Evolutionary conservation across 1,284 basidiomycete genomes (phyloP), one percentile per base, ranked within the genome.

Genomic region (Ustilago hordei): DNA sequence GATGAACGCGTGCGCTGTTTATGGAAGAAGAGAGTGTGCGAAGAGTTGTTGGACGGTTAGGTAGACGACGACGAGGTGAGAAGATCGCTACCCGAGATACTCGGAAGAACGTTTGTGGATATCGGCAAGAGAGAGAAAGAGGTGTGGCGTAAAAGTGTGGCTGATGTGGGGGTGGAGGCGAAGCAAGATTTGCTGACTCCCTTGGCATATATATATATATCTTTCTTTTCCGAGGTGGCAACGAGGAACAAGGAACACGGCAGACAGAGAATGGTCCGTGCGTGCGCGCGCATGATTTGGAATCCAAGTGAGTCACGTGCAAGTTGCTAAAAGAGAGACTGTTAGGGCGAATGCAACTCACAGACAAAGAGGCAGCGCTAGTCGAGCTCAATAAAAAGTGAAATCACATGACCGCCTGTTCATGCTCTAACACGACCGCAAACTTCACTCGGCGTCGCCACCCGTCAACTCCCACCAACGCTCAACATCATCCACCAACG

Each of bases 121-220:
- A 45, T 64, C 63, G 53, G 52, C n/a, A 54, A 36, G 9, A 19
- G 36, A 50, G 23, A 34, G 19, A 53, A 17, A 52, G 60, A 23
- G 47, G 47, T 62, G 66, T 63, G 60, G 66, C 66, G 66, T 58
- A 32, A 15, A 39, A 53, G 52, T 48, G 53, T 63, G 56, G 50
- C 55, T 68, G 65, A 57, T 60, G 47, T 60, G 47, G 3, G 17
- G 19, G 55, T 48, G 52, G 6, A 43, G 19, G 34, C 31, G 45
- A 13, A 36, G 13, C n/a, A 35, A 12, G 35, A 17, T 17, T 34
- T 17, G 31, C 13, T 23, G 36, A 32, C 28, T 60, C 15, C 11
- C 7, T 38, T 35, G 15, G 4, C 13, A 31, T 19, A 19, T 19
- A 19, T 66, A 31, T 66, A 61, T 61, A 62, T 68, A 45, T 54